These are phyloP conservation scores for Paramyrothecium roridum DNA, from an alignment of 2,329 filamentous ascomycete species.

Conservation along the genomic window DNA sequence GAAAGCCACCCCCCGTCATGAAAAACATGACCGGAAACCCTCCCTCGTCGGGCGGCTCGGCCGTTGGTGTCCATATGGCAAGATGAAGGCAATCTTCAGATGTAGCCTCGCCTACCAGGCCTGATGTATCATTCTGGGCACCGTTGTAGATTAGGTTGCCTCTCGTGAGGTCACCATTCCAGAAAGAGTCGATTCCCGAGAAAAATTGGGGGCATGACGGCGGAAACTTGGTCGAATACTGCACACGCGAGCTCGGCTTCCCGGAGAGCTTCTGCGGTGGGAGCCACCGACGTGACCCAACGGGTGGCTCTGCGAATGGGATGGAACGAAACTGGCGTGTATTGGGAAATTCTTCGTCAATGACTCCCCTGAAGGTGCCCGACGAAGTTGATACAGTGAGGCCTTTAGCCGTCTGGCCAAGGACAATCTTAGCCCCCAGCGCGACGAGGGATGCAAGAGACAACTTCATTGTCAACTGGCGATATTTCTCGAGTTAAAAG, in stretches of 20 bases:
- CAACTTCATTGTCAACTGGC: no score
- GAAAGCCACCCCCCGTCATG: conserved; percentile 44
- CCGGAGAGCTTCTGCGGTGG: conserved; percentile 18
- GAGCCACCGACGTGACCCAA: conserved; percentile 23
- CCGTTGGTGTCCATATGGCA: conserved; percentile 37
- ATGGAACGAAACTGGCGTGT: conserved; percentile 33
- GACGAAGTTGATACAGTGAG: conserved; percentile 26
- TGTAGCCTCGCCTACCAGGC: conserved; percentile 13
- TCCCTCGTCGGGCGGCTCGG: conserved; percentile 15
- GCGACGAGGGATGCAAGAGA: not conserved
- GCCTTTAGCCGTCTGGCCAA: not conserved
- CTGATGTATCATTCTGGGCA: conserved; percentile 14
- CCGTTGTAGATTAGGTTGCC: conserved; percentile 17
- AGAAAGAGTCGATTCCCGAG: conserved; percentile 1
- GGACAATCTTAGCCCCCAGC: not conserved
- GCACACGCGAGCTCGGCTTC: conserved; percentile 13
- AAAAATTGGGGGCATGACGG: conserved; percentile 32
- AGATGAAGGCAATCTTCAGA: conserved; percentile 40
- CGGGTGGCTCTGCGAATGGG: conserved; percentile 32
- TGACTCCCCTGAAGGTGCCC: conserved; percentile 27
- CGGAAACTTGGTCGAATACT: conserved; percentile 21
- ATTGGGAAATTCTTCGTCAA: conserved; percentile 26
- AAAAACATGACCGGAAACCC: conserved; percentile 41
- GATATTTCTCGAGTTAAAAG: no score
- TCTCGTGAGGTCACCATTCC: conserved; percentile 6